Percentiles rank a stretch among this genome's conserved stretches.
phyloP scores from a whole-genome alignment of 768 basidiomycete genomes.

The Auricularia sp. region DNA sequence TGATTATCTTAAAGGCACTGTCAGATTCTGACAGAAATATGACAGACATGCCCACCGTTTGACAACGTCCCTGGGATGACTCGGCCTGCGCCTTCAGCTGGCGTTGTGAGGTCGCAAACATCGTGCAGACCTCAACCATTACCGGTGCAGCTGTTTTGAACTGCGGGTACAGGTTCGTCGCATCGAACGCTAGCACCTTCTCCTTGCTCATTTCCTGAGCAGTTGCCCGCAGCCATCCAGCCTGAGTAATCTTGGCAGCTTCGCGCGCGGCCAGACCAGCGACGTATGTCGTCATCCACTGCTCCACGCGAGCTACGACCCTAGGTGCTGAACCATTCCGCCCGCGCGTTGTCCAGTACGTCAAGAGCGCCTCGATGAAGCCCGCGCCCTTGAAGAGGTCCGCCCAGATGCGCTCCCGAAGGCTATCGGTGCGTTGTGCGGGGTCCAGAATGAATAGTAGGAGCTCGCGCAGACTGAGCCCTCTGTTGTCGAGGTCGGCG shows the following conservation, averaged over 20 bases:
- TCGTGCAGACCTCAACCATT: not conserved
- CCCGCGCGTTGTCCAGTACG: not conserved
- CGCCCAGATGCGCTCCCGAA: not conserved
- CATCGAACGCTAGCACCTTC: not conserved
- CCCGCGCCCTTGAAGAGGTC: not conserved
- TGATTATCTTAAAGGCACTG: conserved; percentile 16
- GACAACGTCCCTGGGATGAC: too few species aligned
- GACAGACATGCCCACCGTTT: too few species aligned
- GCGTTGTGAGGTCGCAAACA: not conserved
- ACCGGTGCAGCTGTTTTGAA: not conserved
- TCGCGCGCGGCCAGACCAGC: not conserved
- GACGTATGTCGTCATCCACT: not conserved
- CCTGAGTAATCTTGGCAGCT: not conserved
- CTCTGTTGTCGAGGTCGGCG: not conserved
- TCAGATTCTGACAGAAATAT: too few species aligned
- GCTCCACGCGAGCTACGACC: not conserved
- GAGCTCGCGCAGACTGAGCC: not conserved
- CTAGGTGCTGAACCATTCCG: not conserved
- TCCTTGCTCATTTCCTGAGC: not conserved
- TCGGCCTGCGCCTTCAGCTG: not conserved
- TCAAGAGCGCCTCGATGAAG: not conserved
- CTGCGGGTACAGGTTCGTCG: not conserved
- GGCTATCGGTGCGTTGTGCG: not conserved
- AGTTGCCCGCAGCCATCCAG: not conserved
- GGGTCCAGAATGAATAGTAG: not conserved